phyloP scores from a whole-genome alignment of 1,284 basidiomycete genomes.

The Cryptococcus sp. region DNA sequence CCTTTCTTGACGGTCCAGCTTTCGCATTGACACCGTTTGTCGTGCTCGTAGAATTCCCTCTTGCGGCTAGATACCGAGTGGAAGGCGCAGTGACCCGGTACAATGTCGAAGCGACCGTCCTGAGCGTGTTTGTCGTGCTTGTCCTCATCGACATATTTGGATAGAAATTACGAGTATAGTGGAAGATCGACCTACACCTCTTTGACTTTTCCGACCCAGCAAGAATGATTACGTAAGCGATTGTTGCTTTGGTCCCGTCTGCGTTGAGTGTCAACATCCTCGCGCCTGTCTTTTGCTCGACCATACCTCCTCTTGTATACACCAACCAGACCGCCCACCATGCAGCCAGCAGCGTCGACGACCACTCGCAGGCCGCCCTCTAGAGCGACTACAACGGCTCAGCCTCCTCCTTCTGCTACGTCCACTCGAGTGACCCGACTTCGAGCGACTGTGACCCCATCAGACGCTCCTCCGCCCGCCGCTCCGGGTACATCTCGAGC shows the following conservation, averaged over 20 bases:
- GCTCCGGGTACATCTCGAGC: neutral
- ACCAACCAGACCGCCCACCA: neutral
- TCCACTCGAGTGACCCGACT: slow-evolving; percentile 20
- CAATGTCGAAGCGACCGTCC: too few species aligned
- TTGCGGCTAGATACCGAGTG: too few species aligned
- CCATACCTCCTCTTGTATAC: neutral
- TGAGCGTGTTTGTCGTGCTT: too few species aligned
- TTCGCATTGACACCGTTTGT: neutral
- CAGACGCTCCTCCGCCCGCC: neutral
- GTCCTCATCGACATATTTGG: too few species aligned
- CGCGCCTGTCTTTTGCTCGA: neutral
- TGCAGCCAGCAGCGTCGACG: neutral
- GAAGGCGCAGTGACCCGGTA: too few species aligned
- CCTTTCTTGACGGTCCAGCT: too few species aligned
- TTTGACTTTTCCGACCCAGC: neutral
- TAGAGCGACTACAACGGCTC: slow-evolving; percentile 46
- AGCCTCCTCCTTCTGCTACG: slow-evolving; percentile 48
- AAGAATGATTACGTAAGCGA: neutral
- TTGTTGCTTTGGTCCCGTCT: neutral
- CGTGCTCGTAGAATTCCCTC: too few species aligned
- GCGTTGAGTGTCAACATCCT: neutral
- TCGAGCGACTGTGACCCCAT: slow-evolving; percentile 20
- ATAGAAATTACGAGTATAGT: too few species aligned
- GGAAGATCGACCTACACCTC: neutral
- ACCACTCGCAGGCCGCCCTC: slow-evolving; percentile 15